phyloP scores from a whole-genome alignment of 2,329 filamentous ascomycete genomes.

The Penicillium sp. region DNA sequence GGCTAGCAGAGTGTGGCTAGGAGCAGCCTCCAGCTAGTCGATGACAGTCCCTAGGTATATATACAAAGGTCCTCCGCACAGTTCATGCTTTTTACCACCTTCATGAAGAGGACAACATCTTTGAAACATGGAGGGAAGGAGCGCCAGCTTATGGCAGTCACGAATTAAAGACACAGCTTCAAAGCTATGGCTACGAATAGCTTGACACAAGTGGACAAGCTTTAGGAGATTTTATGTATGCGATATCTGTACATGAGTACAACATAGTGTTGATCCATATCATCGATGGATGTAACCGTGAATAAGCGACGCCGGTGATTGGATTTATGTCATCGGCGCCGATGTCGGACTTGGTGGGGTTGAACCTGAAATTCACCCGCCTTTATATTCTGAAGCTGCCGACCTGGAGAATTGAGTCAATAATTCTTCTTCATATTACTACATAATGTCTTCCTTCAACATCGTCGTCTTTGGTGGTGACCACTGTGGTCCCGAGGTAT shows the following conservation, averaged over 20 bases:
- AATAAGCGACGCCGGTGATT: conserved; percentile 9
- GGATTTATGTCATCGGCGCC: conserved; percentile 17
- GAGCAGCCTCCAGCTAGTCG: too few species aligned
- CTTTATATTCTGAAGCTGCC: conserved; percentile 19
- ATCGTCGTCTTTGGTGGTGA: conserved; percentile 81
- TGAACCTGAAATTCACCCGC: conserved; percentile 19
- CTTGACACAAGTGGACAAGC: neutral
- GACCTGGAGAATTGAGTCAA: conserved; percentile 17
- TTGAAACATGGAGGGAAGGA: neutral
- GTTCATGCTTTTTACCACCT: too few species aligned
- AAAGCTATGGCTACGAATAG: neutral
- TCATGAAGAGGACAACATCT: neutral
- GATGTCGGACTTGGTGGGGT: conserved; percentile 29
- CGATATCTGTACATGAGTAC: neutral
- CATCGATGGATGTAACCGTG: neutral
- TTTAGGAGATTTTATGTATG: neutral
- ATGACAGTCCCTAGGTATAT: too few species aligned
- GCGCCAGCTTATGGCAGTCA: neutral
- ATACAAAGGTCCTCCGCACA: too few species aligned
- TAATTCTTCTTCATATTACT: conserved; percentile 1
- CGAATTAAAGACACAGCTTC: neutral
- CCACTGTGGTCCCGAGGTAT: conserved; percentile 81
- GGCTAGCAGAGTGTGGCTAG: too few species aligned
- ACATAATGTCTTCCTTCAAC: conserved; percentile 66
- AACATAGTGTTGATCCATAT: neutral